Conservation (phyloP, 169 alveolate species). For the Eimeria acervulina region DNA sequence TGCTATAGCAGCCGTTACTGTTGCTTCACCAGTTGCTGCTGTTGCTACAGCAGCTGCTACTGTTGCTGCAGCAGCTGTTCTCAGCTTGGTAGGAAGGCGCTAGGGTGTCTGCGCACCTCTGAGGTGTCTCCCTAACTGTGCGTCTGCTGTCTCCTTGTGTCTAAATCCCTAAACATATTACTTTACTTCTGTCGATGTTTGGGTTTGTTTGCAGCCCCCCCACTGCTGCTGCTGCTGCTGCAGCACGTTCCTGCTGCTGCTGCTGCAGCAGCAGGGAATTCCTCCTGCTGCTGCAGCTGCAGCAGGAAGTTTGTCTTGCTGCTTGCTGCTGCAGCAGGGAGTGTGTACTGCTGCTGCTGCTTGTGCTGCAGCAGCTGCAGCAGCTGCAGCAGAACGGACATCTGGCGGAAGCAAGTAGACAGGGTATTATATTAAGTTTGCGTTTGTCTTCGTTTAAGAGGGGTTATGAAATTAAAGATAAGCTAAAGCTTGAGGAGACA, state of each 20-base stretch:
- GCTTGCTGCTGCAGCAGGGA: no score
- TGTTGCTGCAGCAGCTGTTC: conserved; percentile 1
- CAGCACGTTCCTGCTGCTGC: not conserved
- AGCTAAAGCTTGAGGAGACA: not conserved
- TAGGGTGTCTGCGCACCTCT: not conserved
- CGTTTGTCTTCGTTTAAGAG: no score
- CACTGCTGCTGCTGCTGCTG: not conserved
- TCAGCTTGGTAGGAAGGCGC: no score
- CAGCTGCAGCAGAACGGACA: no score
- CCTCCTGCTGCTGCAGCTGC: not conserved
- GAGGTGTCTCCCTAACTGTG: not conserved
- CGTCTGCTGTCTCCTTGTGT: not conserved
- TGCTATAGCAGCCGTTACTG: no score
- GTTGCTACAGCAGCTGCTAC: no score
- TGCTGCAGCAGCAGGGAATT: not conserved
- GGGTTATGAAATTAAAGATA: no score
- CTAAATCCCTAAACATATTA: not conserved
- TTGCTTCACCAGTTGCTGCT: no score
- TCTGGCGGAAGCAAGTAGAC: no score
- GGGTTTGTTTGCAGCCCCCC: not conserved
- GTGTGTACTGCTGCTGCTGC: no score
- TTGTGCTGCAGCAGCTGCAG: no score
- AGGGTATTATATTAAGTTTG: no score
- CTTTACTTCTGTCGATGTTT: not conserved
- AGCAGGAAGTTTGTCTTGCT: not conserved